A percentile compares a stretch with the other conserved stretches of the same genome.
phyloP scores from a whole-genome alignment of 108 stramenopile species.

The Cylindrotheca closterium region DNA sequence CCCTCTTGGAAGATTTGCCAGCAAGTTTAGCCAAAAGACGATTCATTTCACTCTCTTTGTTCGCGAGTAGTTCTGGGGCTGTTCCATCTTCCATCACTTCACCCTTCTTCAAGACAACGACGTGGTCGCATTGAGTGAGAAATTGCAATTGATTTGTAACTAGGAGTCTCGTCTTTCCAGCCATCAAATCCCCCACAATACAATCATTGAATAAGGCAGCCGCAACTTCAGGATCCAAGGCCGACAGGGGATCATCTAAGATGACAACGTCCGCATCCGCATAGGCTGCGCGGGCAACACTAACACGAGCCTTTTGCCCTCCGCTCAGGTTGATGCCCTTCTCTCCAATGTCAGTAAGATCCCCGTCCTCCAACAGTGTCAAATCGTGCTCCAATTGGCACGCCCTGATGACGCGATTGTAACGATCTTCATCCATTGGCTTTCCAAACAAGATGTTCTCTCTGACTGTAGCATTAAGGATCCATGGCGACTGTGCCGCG shows the following conservation, averaged over 20 bases:
- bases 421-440: constrained; percentile 72
- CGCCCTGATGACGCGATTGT: constrained; percentile 67
- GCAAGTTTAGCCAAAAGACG: constrained; percentile 39
- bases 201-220: constrained; percentile 75
- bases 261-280: constrained; percentile 72
- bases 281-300: constrained; percentile 86
- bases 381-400: constrained; percentile 82
- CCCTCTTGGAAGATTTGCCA: constrained; percentile 17
- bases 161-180: constrained; percentile 81
- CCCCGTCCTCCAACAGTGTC: constrained; percentile 64
- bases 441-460: constrained; percentile 92
- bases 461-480: constrained; percentile 88
- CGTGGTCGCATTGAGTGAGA: constrained; percentile 61
- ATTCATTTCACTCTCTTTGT: constrained; percentile 61
- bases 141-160: constrained; percentile 92
- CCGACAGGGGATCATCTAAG: constrained; percentile 84
- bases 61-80: constrained; percentile 55
- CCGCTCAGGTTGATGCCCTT: constrained; percentile 85
- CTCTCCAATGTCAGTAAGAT: constrained; percentile 94
- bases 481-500: constrained; percentile 90
- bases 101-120: constrained; percentile 65
- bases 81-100: constrained; percentile 76
- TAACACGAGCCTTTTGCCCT: constrained; percentile 63
- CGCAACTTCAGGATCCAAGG: constrained; percentile 86
- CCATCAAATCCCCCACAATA: constrained; percentile 51